Conservation (phyloP, 148 eudicot species). For the Hydrangea macrophylla region DNA sequence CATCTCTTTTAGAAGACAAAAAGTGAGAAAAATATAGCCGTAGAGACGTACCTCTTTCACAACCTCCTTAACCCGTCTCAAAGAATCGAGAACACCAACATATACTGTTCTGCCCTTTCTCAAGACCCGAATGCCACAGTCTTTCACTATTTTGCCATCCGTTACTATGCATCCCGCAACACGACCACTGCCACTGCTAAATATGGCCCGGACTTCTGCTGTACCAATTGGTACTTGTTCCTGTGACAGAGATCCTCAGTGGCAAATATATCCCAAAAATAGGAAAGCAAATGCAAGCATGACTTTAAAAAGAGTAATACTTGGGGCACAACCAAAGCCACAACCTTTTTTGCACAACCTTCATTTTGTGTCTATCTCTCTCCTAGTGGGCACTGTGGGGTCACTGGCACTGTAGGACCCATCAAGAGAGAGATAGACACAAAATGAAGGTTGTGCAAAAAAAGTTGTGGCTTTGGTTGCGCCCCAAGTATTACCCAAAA, state of each 20-base stretch:
- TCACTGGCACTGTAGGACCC: no score
- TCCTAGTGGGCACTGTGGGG: no score
- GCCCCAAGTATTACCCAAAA: no score
- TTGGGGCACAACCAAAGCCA: background rate
- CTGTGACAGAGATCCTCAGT: conserved; percentile 27
- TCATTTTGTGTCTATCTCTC: no score
- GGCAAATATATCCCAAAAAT: background rate
- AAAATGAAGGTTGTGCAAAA: no score
- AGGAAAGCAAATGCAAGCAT: background rate
- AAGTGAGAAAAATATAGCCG: background rate
- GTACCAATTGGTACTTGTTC: conserved; percentile 81
- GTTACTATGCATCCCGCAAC: conserved; percentile 98
- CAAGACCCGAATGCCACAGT: conserved; percentile 68
- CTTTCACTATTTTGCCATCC: conserved; percentile 86
- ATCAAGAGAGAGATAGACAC: background rate
- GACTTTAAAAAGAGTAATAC: background rate
- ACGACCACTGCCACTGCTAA: conserved; percentile 93
- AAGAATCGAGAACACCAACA: conserved; percentile 69
- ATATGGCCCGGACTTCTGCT: conserved; percentile 86
- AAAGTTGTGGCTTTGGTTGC: no score
- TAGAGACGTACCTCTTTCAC: conserved; percentile 73
- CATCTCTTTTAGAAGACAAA: background rate
- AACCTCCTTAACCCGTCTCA: conserved; percentile 86
- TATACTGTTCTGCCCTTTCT: conserved; percentile 67
- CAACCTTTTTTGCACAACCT: background rate